Conservation (phyloP, 2,329 filamentous ascomycete genomes). For the Dactylellina leptospora region DNA sequence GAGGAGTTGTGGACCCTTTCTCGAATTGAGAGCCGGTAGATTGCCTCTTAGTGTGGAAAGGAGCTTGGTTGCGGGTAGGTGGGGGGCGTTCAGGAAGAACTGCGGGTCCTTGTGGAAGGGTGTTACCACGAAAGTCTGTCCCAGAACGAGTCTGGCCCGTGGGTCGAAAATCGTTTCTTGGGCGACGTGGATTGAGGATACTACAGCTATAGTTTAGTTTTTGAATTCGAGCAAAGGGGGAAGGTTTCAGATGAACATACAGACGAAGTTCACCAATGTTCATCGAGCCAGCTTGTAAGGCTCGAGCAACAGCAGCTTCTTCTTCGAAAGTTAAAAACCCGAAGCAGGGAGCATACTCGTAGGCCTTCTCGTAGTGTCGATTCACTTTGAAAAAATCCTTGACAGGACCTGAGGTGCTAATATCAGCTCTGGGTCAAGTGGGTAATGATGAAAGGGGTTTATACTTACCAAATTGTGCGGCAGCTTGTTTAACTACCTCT, state of each 20-base stretch:
- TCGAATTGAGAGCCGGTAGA: slow-evolving; percentile 30
- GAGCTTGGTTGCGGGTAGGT: slow-evolving; percentile 18
- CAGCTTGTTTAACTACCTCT: slow-evolving; percentile 43
- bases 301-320: slow-evolving; percentile 29
- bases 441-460: background rate
- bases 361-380: slow-evolving; percentile 35
- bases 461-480: slow-evolving; percentile 41
- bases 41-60: slow-evolving; percentile 16
- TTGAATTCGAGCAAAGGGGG: background rate
- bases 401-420: slow-evolving; percentile 16
- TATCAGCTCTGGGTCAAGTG: background rate
- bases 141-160: slow-evolving; percentile 8
- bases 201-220: background rate
- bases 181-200: slow-evolving; percentile 45
- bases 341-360: slow-evolving; percentile 42
- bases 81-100: slow-evolving; percentile 30
- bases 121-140: slow-evolving; percentile 12
- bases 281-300: slow-evolving; percentile 31
- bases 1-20: slow-evolving; percentile 2
- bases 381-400: slow-evolving; percentile 51
- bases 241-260: slow-evolving; percentile 42
- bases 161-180: slow-evolving; percentile 19
- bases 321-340: slow-evolving; percentile 49
- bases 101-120: slow-evolving; percentile 9
- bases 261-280: slow-evolving; percentile 22